phyloP scores from a whole-genome alignment of 202 grass and related monocot genomes.

The Dendrocalamus latiflorus region DNA sequence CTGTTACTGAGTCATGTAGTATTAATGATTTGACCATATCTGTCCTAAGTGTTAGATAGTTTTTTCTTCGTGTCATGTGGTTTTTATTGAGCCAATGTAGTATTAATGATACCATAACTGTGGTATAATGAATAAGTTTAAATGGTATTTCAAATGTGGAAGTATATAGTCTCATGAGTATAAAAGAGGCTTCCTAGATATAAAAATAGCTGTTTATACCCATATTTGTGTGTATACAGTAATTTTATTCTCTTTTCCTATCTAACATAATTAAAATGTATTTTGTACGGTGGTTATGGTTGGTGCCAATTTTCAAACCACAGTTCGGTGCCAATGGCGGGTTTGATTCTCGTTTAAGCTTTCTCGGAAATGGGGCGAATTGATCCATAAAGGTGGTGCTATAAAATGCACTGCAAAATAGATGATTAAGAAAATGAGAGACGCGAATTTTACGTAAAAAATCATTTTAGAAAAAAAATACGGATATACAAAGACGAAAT shows the following conservation, averaged over 20 bases:
- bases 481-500: fast-evolving
- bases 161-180: background rate
- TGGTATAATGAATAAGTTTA: background rate
- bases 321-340: too few species aligned
- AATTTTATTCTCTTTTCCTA: background rate
- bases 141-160: background rate
- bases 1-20: background rate
- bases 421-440: too few species aligned
- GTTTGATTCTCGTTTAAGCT: too few species aligned
- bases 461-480: too few species aligned
- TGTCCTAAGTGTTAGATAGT: background rate
- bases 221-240: background rate
- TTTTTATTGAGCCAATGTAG: background rate
- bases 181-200: background rate
- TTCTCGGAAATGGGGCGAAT: too few species aligned
- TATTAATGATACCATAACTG: background rate
- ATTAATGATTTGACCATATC: background rate
- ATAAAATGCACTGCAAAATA: too few species aligned
- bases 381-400: too few species aligned
- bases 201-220: background rate
- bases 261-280: background rate
- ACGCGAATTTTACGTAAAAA: too few species aligned
- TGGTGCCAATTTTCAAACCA: too few species aligned
- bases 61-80: background rate
- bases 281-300: background rate